Base-by-base conservation (phyloP, 2,329 filamentous ascomycete genomes). In the Claviceps africana region DNA sequence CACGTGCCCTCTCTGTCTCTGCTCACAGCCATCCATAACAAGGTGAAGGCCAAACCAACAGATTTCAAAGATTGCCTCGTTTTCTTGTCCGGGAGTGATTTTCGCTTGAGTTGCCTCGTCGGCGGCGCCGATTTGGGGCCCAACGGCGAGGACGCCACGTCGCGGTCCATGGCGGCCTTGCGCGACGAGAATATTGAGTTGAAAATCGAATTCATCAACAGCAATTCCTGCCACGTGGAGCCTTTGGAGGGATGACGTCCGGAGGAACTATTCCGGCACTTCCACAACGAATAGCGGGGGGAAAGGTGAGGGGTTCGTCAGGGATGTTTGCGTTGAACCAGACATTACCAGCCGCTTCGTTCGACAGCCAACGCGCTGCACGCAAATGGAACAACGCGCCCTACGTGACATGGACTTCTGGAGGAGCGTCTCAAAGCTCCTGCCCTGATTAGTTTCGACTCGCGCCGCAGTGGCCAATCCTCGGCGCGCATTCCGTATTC, bases 181-280 rank as follows among this genome's bases (percentile, higher is more conserved):
- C 50, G 50, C 13, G 53, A 50, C 5, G 53, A 48, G 39, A 52
- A 54, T n/a, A 54, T 43, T 1, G 47, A 43, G 10, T 50, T 35
- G 28, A 54, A 11, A 11, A 52, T 37, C 4, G 33, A 47, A 31
- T 21, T 52, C 53, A 54, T 54, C 21, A n/a, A 25, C 22, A 43
- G 22, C 10, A 25, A 51, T 31, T 11, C 31, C n/a, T 11, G 22
- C 31, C 13, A 48, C 21, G 13, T 31, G n/a, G 25, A 45, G 17
- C 3, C 42, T 2, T 42, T 30, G 22, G 39, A 5, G 30, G 9
- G 5, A 17, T 30, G 25, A 10, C 25, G 15, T 11, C 9, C 39
- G 21, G 25, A 13, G 7, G 3, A 10, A 43, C 5, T 7, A 25
- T 43, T 25, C 11, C 21, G 3, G 35, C 35, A 37, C 17, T 37